Evolutionary conservation across 495 filamentous ascomycete species (phyloP).

Genomic region (Penicillium chermesinum): DNA sequence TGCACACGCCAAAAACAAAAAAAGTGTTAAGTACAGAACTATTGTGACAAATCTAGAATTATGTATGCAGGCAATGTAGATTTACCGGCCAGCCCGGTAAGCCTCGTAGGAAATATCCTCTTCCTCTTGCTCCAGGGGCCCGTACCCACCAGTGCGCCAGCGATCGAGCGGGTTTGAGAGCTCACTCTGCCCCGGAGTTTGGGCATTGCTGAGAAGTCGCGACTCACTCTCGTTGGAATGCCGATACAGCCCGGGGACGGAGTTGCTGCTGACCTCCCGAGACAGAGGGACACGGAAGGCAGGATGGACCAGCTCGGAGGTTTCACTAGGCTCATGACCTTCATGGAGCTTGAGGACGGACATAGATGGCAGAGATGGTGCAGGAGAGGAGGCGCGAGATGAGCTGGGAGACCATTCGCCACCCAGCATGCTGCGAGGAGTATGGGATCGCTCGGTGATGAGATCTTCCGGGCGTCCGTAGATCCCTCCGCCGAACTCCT

Average conservation of each 20-base stretch:
- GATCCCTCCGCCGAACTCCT: constrained; percentile 77
- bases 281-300: constrained; percentile 33
- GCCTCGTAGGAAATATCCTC: constrained; percentile 40
- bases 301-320: constrained; percentile 27
- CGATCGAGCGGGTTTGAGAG: constrained; percentile 31
- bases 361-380: constrained; percentile 31
- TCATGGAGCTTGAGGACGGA: constrained; percentile 26
- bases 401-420: constrained; percentile 37
- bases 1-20: constrained; percentile 1
- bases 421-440: constrained; percentile 52
- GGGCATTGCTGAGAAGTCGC: constrained; percentile 38
- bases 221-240: constrained; percentile 43
- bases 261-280: constrained; percentile 21
- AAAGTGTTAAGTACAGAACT: not conserved
- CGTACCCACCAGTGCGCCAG: constrained; percentile 44
- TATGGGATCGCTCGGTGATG: constrained; percentile 59
- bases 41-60: not conserved
- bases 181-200: constrained; percentile 29
- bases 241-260: constrained; percentile 27
- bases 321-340: constrained; percentile 21
- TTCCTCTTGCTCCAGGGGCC: constrained; percentile 44
- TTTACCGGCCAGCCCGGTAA: constrained; percentile 28
- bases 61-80: not conserved
- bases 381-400: constrained; percentile 46
- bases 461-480: constrained; percentile 64